Base-by-base conservation (phyloP, 2,329 filamentous ascomycete species). In the Zymoseptoria brevis region DNA sequence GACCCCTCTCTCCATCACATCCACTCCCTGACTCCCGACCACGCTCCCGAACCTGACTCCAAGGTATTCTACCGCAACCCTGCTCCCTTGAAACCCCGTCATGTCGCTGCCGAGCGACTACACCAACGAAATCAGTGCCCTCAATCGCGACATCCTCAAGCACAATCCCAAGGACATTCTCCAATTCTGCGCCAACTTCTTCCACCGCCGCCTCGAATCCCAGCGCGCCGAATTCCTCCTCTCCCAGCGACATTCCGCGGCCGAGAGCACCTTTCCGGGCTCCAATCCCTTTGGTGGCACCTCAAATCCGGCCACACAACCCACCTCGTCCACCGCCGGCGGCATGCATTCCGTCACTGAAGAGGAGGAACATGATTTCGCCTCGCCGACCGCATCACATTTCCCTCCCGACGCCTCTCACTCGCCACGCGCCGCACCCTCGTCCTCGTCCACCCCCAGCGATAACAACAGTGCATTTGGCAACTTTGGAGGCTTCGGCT, bases 291-390 rank as follows among this genome's bases (percentile, higher is more conserved):
- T 92, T 68, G 87, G 87, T 53, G 72, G 73, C 66, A 73, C 69
- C 66, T 60, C 54, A 55, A 64, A 57, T 45, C 56, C 62, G 76
- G 64, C 63, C 76, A 79, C 64, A 79, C 76, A 68, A 73, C 71
- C 68, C 52, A 51, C 57, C 53, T 45, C 35, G 35, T 53, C 55
- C 51, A 24, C 60, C 63, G 69, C 74, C 60, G 73, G 73, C 67
- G 67, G 64, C 63, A 83, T 83, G 75, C 81, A 81, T 63, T 83
- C 89, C 62, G 85, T 93, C 60, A 78, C 82, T 60, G 90, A 95
- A 75, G 90, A 95, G 71, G 90, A 95, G 69, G 90, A 96, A 56
- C 85, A 84, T 71, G 89, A 79, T 63, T 81, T 92, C 70, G 85
- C 85, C 65, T 92, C 89, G 57, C 89, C 90, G 62, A 90, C 89